Evolutionary conservation across 306 rosid species (phyloP).

Genomic region (Castanopsis chinensis): DNA sequence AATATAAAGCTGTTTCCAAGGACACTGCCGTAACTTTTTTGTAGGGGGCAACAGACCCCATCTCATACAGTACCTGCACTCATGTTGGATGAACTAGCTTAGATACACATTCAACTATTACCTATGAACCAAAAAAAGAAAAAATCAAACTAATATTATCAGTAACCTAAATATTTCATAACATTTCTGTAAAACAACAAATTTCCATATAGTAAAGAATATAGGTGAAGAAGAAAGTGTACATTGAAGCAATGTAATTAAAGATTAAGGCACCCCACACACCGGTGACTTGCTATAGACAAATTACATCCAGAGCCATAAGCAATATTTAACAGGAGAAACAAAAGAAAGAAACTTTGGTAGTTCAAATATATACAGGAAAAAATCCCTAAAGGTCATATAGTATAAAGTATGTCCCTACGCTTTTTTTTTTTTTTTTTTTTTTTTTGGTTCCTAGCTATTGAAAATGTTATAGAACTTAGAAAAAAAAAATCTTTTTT

Average conservation of each 20-base stretch:
- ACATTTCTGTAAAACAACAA: no score
- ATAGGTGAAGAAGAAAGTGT: no score
- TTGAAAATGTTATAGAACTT: no score
- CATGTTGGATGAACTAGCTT: constrained; percentile 5
- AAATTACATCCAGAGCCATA: not conserved
- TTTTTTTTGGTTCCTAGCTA: no score
- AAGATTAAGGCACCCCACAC: no score
- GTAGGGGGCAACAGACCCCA: constrained; percentile 82
- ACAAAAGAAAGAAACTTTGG: not conserved
- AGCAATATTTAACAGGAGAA: not conserved
- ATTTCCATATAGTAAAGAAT: no score
- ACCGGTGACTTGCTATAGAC: not conserved
- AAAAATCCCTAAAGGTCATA: not conserved
- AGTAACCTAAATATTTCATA: no score
- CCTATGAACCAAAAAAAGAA: not conserved
- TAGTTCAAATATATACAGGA: not conserved
- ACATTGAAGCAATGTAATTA: no score
- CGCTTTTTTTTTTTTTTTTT: no score
- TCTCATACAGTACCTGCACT: constrained; percentile 77
- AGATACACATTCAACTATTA: constrained; percentile 14
- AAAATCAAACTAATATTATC: not conserved
- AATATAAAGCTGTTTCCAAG: constrained; percentile 81
- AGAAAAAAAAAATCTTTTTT: no score
- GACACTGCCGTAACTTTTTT: constrained; percentile 69
- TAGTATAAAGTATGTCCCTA: no score